phyloP scores from a whole-genome alignment of 73 alveolate genomes.

The Symbiodinium natans region DNA sequence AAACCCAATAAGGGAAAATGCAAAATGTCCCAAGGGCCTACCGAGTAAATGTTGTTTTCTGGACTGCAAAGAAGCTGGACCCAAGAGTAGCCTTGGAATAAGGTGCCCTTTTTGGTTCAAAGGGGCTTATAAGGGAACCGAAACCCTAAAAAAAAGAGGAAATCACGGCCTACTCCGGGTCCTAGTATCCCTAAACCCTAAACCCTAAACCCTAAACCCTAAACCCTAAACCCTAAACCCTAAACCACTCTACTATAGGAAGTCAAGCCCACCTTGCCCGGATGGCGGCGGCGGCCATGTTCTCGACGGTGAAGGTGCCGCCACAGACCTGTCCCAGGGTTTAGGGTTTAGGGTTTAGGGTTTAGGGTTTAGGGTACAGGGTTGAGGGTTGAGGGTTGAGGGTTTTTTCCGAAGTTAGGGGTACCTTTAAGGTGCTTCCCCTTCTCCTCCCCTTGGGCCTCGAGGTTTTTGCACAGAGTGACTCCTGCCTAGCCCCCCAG shows the following conservation, averaged over 20 bases:
- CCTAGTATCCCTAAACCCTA: background rate
- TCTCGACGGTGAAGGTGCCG: constrained; percentile 73
- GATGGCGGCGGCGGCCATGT: constrained; percentile 82
- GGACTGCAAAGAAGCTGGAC: too few species aligned
- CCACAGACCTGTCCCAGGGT: constrained; percentile 38
- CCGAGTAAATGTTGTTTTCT: too few species aligned
- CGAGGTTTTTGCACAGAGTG: too few species aligned
- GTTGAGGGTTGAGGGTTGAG: too few species aligned
- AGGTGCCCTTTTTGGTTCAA: too few species aligned
- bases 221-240: background rate
- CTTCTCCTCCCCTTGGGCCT: too few species aligned
- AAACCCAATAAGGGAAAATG: too few species aligned
- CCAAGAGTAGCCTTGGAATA: too few species aligned
- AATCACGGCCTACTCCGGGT: background rate
- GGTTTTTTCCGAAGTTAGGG: too few species aligned
- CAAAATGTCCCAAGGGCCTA: too few species aligned
- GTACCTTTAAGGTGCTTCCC: too few species aligned
- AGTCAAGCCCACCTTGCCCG: constrained; percentile 20
- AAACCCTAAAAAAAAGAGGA: background rate
- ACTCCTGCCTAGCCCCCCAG: too few species aligned
- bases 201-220: background rate
- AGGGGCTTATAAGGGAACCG: background rate
- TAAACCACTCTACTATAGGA: background rate
- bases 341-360: background rate
- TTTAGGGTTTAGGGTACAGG: background rate